Evolutionary conservation across 306 rosid species (phyloP), one percentile per base, ranked within the genome.

Genomic region (Citrullus colocynthis): DNA sequence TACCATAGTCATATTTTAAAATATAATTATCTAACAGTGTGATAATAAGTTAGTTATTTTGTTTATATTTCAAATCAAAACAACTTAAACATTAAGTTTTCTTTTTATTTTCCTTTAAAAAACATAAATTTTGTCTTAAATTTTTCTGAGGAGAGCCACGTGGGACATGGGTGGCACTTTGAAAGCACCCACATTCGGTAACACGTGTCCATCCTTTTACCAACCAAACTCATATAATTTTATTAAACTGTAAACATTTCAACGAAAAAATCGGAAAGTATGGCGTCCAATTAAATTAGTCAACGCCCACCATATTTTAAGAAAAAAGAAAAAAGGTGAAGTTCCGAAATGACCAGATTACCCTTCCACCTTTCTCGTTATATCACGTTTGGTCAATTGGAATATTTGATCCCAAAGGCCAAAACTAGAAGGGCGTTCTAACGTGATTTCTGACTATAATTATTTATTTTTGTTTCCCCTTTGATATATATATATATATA

Each of bases 311-410:
- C 41, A 71, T 71, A 48, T 71, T 71, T 48, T 24, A 13, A 45
- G 76, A 34, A 34, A 18, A 64, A 2, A 41, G 41, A 66, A 8
- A 66, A 9, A 44, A 67, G 36, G 54, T 67, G 75, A 34, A 42
- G 5, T 7, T 45, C 1, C 0, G 20, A 70, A 71, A 71, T 11
- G 57, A 71, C 76, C 58, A 28, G 20, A 24, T 30, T 71, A 12
- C 18, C 76, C 76, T 71, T 44, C 76, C 76, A 44, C 58, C 3
- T 71, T 71, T 71, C 6, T 21, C 76, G 75, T 67, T 67, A 67
- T 67, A 34, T 5, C 70, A 63, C 45, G 70, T 66, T 66, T 18
- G 51, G 73, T 18, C 51, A 9, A 66, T n/a, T 15, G 24, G 73
- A 66, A 66, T 66, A 66, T 18, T 18, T 66, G 32, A 39, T 18